phyloP scores from a whole-genome alignment of 108 stramenopile species.

The Conticribra weissflogii region DNA sequence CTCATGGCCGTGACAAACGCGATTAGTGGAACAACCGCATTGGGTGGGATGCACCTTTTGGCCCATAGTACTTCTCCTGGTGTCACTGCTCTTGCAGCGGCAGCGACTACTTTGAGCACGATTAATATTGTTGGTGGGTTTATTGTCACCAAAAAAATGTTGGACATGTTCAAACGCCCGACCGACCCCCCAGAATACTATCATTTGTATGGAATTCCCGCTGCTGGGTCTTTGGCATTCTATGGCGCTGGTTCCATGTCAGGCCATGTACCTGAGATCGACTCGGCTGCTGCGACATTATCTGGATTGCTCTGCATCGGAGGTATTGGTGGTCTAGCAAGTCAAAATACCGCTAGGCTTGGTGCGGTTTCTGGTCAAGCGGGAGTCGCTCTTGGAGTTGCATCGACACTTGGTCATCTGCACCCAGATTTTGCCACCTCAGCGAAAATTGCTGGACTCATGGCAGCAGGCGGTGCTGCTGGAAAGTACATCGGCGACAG shows the following conservation, averaged over 20 bases:
- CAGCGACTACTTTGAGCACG: conserved; percentile 91
- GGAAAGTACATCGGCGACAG: conserved; percentile 88
- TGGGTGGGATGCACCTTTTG: conserved; percentile 97
- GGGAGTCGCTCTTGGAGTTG: conserved; percentile 95
- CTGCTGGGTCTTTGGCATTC: conserved; percentile 76
- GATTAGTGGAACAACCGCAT: conserved; percentile 97
- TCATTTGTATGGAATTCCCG: conserved; percentile 96
- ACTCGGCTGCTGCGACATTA: conserved; percentile 83
- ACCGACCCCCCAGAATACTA: conserved; percentile 98
- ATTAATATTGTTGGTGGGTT: conserved; percentile 97
- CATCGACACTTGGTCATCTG: conserved; percentile 92
- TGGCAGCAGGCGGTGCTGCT: conserved; percentile 91
- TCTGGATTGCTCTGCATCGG: conserved; percentile 97
- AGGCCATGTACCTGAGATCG: conserved; percentile 89
- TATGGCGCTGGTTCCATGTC: conserved; percentile 76
- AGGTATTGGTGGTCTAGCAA: conserved; percentile 95
- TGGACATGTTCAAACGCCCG: conserved; percentile 99
- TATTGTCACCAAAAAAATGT: conserved; percentile 98
- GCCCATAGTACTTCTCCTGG: conserved; percentile 74
- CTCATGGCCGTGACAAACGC: conserved; percentile 99
- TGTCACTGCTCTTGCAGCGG: conserved; percentile 84
- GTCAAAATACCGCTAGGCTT: conserved; percentile 92
- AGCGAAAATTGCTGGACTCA: conserved; percentile 80
- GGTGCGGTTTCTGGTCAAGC: conserved; percentile 96
- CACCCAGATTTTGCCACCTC: conserved; percentile 72